Conservation (phyloP, 306 rosid species). For the Prunus armeniaca region DNA sequence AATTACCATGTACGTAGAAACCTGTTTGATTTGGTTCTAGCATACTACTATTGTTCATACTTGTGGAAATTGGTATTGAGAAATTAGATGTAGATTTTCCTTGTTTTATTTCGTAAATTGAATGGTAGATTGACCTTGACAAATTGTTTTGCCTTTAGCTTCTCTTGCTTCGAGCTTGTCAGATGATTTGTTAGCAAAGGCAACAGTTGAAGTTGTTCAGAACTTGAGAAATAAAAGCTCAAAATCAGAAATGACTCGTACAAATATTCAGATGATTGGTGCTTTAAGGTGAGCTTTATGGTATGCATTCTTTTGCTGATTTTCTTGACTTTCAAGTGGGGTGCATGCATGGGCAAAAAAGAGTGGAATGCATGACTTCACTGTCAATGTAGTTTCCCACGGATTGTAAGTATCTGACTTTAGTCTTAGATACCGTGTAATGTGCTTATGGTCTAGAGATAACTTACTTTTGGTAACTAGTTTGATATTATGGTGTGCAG, state of each 20-base stretch:
- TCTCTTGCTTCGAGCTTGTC: constrained; percentile 93
- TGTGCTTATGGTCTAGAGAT: neutral
- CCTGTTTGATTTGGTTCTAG: neutral
- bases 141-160: constrained; percentile 50
- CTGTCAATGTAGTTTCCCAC: neutral
- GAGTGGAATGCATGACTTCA: neutral
- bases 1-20: neutral
- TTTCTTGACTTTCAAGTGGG: neutral
- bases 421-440: neutral
- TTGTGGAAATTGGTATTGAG: neutral
- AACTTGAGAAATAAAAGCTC: constrained; percentile 64
- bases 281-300: constrained; percentile 73
- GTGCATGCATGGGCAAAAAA: neutral
- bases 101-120: constrained; percentile 3
- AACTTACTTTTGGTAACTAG: constrained; percentile 12
- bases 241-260: constrained; percentile 79
- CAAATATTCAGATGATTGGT: constrained; percentile 97
- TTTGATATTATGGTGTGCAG: constrained; percentile 43
- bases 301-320: neutral
- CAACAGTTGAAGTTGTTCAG: constrained; percentile 69
- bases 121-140: constrained; percentile 6
- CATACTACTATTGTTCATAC: neutral
- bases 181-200: constrained; percentile 85
- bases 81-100: neutral
- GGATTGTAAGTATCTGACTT: neutral